These are phyloP conservation scores for Papiliotrema fonsecae DNA, from an alignment of 1,284 basidiomycete genomes.

Conservation along the genomic window DNA sequence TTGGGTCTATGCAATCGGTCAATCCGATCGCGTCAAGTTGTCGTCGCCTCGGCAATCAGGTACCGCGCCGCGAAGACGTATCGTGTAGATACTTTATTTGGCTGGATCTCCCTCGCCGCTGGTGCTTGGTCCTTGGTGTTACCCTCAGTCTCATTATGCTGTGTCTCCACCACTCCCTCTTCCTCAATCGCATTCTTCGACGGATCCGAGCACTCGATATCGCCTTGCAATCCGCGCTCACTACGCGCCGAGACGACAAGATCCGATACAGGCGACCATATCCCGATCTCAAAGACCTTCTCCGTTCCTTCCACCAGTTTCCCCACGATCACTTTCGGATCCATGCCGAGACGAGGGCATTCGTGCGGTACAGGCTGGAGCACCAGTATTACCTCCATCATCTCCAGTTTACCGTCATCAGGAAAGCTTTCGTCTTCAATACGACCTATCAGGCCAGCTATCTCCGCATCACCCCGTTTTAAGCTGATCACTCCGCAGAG, in stretches of 20 bases:
- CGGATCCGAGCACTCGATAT: too few relatives aligned
- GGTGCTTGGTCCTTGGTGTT: background rate
- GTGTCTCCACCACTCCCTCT: too few relatives aligned
- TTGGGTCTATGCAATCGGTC: background rate
- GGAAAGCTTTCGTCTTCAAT: too few relatives aligned
- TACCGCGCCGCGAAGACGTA: constrained; percentile 33
- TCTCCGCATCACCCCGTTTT: too few relatives aligned
- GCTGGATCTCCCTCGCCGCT: background rate
- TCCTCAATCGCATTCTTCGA: too few relatives aligned
- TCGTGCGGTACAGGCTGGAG: constrained; percentile 22
- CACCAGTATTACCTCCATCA: constrained; percentile 6
- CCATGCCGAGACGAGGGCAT: constrained; percentile 25
- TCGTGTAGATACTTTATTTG: background rate
- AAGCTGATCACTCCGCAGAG: constrained; percentile 11
- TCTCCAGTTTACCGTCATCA: background rate
- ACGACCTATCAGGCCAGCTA: too few relatives aligned
- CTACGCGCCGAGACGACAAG: too few relatives aligned
- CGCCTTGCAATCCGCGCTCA: too few relatives aligned
- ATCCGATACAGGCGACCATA: constrained; percentile 30
- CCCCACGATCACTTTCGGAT: constrained; percentile 16
- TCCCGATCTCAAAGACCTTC: constrained; percentile 21
- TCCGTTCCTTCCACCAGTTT: constrained; percentile 6
- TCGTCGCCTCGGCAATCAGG: constrained; percentile 24
- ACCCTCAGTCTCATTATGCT: background rate
- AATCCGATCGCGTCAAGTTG: background rate